A percentile compares a stretch with the other conserved stretches of the same genome.
These are phyloP conservation scores for Suhomyces coccinellae DNA, from an alignment of 1,139 yeast genomes.

Conservation along the genomic window DNA sequence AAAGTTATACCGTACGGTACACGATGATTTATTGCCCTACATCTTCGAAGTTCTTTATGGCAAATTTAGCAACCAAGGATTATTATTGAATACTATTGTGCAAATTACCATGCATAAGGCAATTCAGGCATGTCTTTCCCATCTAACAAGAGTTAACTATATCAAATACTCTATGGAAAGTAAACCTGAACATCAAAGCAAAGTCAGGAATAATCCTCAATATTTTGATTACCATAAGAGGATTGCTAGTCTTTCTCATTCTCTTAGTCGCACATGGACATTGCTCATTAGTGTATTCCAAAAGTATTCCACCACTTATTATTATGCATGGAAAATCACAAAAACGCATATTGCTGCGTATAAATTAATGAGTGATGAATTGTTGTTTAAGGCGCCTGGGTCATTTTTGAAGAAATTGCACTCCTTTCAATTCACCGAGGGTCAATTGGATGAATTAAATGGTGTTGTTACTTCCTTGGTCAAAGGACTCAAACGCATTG, in stretches of 20 bases:
- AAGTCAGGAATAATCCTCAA: conserved; percentile 14
- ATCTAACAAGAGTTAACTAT: conserved; percentile 25
- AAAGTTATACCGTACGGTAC: conserved; percentile 19
- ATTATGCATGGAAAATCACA: conserved; percentile 55
- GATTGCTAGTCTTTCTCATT: conserved; percentile 6
- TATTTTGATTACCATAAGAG: conserved; percentile 16
- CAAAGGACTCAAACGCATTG: conserved; percentile 11
- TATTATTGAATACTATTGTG: conserved; percentile 28
- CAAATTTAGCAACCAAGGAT: conserved; percentile 23
- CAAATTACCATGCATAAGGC: conserved; percentile 28
- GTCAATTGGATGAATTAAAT: conserved; percentile 17
- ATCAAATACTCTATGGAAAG: conserved; percentile 17
- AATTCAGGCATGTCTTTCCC: conserved; percentile 26
- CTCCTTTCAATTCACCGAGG: conserved; percentile 17
- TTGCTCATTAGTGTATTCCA: conserved; percentile 16
- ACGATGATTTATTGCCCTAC: conserved; percentile 25
- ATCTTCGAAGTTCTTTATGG: conserved; percentile 25
- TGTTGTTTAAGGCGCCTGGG: conserved; percentile 13
- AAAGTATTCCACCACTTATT: conserved; percentile 38
- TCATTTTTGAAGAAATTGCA: conserved; percentile 14
- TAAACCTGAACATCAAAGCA: conserved; percentile 15
- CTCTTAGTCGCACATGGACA: conserved; percentile 4
- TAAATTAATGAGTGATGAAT: conserved; percentile 12
- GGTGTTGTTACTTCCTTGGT: conserved; percentile 10
- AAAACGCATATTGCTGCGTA: conserved; percentile 33